phyloP scores from a whole-genome alignment of 2,329 filamentous ascomycete species.

The Fusarium coffeatum region DNA sequence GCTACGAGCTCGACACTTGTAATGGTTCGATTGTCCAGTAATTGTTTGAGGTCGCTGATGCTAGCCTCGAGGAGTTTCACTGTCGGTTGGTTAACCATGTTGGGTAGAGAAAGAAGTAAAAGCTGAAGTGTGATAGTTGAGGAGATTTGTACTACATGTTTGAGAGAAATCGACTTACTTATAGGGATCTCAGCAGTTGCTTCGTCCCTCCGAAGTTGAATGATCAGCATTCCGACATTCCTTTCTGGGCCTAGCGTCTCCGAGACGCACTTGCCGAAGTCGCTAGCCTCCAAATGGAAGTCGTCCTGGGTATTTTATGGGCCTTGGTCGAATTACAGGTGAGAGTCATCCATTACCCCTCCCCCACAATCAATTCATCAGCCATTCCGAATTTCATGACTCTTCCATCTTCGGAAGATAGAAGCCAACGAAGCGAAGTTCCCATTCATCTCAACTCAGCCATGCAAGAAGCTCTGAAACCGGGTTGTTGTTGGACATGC shows the following conservation, averaged over 20 bases:
- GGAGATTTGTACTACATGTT: too few relatives aligned
- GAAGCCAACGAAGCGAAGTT: background rate
- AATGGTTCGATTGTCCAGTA: constrained; percentile 24
- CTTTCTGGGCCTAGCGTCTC: fast-evolving
- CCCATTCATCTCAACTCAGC: background rate
- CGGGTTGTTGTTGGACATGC: background rate
- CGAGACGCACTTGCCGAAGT: background rate
- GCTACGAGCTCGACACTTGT: constrained; percentile 47
- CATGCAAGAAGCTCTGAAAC: background rate
- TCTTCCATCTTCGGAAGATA: background rate
- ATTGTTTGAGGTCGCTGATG: constrained; percentile 3
- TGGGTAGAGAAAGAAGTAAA: background rate
- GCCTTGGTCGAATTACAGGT: background rate
- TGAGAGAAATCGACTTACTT: background rate
- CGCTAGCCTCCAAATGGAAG: background rate
- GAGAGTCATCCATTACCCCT: background rate
- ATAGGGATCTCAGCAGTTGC: background rate
- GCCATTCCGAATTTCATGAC: background rate
- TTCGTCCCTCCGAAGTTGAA: background rate
- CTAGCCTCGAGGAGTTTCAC: background rate
- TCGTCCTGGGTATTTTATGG: too few relatives aligned
- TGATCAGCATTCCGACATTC: background rate
- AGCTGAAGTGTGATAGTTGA: fast-evolving
- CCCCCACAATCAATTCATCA: background rate
- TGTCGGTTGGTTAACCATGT: background rate